Base-by-base conservation (phyloP, 192 early-diverging fungal species). In the Podila minutissima region DNA sequence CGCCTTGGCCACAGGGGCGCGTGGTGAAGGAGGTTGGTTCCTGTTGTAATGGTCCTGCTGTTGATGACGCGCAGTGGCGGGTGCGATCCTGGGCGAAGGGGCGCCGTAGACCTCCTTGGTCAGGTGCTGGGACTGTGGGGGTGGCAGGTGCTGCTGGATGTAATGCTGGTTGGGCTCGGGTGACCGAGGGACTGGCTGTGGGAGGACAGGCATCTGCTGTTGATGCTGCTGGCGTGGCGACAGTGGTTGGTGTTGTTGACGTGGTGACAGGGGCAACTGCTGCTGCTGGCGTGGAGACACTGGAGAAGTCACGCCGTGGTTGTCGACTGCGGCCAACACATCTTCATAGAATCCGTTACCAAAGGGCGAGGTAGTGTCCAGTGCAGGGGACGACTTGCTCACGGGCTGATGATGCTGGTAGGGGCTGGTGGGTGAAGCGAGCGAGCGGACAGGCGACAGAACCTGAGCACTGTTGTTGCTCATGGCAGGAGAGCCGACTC, bases 301-400 rank as follows among this genome's bases (percentile, higher is more conserved):
- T 19, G 28, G 28, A 33, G n/a, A 24, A 24, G 28, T 22, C 3
- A 15, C 28, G 1, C 55, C 32, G 41, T 72, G 72, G n/a, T 68
- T 72, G 48, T 81, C 77, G 0, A 81, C 77, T 0, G 77, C 77
- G 0, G 77, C 77, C 10, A 81, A 62, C 3, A 81, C 77, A 62
- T 81, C 77, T 48, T 81, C 71, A 29, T 73, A 81, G 49, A 81
- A 81, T 24, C 71, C 71, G 46, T 79, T 66, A 31, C 76, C 71
- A 15, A 72, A 50, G 9, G 55, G 50, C 4, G 69, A 48, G 0
- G 59, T 50, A 2, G 74, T 11, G 5, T 12, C 65, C 5, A 61
- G 11, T 0, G 19, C 22, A 31, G 59, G 59, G 24, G 11, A 75
- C 62, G 50, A 66, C 59, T 29, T 35, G 24, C 33, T 19, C 49